These are phyloP conservation scores for Tylopilus sp. DNA, from an alignment of 768 basidiomycete species.

Conservation along the genomic window DNA sequence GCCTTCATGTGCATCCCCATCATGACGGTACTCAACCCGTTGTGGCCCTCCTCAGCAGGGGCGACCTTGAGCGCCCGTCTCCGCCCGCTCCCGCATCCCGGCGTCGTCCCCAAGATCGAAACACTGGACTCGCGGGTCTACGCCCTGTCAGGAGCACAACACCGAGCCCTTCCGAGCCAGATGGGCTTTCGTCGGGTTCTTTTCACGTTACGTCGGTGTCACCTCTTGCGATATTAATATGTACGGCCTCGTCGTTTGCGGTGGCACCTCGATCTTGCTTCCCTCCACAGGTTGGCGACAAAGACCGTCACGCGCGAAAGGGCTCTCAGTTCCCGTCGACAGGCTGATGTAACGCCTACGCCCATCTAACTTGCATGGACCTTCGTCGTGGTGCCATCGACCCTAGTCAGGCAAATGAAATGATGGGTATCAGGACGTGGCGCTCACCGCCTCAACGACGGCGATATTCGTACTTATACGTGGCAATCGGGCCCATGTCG, in stretches of 20 bases:
- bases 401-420: neutral
- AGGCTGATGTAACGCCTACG: too few species aligned
- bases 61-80: conserved; percentile 56
- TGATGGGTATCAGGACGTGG: neutral
- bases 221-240: neutral
- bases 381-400: neutral
- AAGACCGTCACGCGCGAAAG: too few species aligned
- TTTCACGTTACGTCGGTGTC: neutral
- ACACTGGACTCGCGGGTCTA: too few species aligned
- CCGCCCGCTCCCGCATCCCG: conserved; percentile 37
- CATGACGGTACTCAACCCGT: conserved; percentile 75
- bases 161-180: too few species aligned
- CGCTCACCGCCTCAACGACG: too few species aligned
- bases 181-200: too few species aligned
- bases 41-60: conserved; percentile 63
- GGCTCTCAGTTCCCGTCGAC: too few species aligned
- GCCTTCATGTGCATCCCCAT: conserved; percentile 93
- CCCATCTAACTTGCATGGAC: neutral
- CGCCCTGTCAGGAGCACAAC: too few species aligned
- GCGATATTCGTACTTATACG: too few species aligned
- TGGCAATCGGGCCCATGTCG: too few species aligned
- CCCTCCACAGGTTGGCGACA: neutral
- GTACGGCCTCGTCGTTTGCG: neutral
- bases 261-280: conserved; percentile 1
- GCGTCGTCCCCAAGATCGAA: conserved; percentile 52